Base-by-base conservation (phyloP, 345 rosid species). In the Gossypium australe region DNA sequence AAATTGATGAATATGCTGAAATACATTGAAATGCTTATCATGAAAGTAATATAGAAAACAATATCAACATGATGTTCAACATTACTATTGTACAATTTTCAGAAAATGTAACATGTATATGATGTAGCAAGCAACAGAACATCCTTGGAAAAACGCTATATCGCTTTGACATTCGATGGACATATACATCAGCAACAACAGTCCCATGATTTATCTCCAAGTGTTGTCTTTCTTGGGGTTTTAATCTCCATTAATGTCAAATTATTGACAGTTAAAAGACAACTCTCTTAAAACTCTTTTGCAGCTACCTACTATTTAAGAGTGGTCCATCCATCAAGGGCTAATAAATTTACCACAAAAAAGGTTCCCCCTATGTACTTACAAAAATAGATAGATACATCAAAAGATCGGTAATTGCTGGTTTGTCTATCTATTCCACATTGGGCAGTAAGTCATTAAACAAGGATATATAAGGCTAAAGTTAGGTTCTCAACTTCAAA, bases 241-340 rank as follows among this genome's bases (percentile, higher is more conserved):
- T 38, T 80, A 25, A 56, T 57, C 51, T 47, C 16, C 64, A 11
- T 25, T 62, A 27, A 47, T 14, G 71, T 61, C 51, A 25, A 70
- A 70, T 51, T 20, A 61, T 24, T 41, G 41, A 56, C 18, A 45
- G 61, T 49, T 12, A 59, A 59, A 59, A 59, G 51, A 70, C 17
- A 43, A 60, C 11, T 27, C 22, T 25, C 59, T 52, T 57, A 9
- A 44, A 47, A 55, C 13, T 38, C n/a, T 27, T 34, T 53, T 4
- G 72, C 56, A 38, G 49, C 63, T 25, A 2, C 18, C 69, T 34
- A 34, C 43, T 11, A 20, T 20, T 22, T 75, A 65, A 67, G 18
- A 38, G 73, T 62, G 66, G 79, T 51, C 84, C 81, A 76, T 41
- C 77, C 62, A 52, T 72, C 66, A 62, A 72, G 29, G 69, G 53